phyloP scores from a whole-genome alignment of 345 rosid genomes.

The Bruguiera gymnorhiza region DNA sequence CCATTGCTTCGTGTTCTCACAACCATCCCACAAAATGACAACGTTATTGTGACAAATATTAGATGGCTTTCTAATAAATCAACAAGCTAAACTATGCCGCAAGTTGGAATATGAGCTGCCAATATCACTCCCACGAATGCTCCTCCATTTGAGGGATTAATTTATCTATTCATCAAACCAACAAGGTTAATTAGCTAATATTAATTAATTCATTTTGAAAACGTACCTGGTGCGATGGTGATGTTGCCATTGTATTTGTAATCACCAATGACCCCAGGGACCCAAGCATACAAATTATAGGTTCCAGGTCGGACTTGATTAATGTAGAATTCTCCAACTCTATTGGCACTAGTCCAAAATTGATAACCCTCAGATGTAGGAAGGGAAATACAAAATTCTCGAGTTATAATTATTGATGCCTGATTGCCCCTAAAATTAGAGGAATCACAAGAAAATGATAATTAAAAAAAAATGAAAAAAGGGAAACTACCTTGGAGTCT shows the following conservation, averaged over 20 bases:
- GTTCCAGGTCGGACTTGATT: slow-evolving; percentile 58
- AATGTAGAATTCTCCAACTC: slow-evolving; percentile 49
- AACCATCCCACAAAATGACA: too few relatives aligned
- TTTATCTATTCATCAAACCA: background rate
- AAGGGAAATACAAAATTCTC: background rate
- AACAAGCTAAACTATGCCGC: too few relatives aligned
- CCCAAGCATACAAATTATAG: slow-evolving; percentile 73
- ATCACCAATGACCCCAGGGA: slow-evolving; percentile 66
- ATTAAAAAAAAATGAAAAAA: too few relatives aligned
- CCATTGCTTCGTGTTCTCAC: too few relatives aligned
- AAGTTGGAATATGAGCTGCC: too few relatives aligned
- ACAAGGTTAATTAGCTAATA: background rate
- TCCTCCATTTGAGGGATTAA: slow-evolving; percentile 36
- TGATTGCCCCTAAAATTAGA: too few relatives aligned
- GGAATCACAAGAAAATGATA: background rate
- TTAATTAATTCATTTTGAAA: background rate
- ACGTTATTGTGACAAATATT: too few relatives aligned
- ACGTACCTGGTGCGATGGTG: slow-evolving; percentile 50
- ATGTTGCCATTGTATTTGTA: slow-evolving; percentile 42
- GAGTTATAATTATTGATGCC: too few relatives aligned
- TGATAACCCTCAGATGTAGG: slow-evolving; percentile 67
- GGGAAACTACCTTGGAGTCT: slow-evolving; percentile 55
- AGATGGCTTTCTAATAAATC: too few relatives aligned
- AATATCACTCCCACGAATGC: slow-evolving; percentile 22
- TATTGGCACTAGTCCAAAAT: slow-evolving; percentile 67